Percentiles rank a stretch among this genome's conserved stretches.
Evolutionary conservation across 176 grass and related monocot species (phyloP).

Genomic region (Elaeis guineensis): DNA sequence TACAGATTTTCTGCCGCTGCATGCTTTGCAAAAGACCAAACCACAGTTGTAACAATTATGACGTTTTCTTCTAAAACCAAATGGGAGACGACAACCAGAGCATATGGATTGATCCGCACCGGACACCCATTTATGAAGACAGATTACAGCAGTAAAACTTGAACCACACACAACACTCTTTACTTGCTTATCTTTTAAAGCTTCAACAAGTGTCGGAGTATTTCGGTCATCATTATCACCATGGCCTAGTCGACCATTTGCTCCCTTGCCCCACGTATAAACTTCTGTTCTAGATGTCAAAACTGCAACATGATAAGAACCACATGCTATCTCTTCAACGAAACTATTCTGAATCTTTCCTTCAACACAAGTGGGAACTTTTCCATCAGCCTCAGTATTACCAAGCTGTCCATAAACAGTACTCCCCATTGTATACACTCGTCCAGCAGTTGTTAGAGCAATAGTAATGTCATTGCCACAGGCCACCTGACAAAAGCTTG

Average conservation of each 20-base stretch:
- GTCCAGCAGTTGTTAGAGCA: conserved; percentile 41
- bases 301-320: conserved; percentile 61
- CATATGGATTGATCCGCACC: conserved; percentile 58
- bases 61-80: conserved; percentile 64
- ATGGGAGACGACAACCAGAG: conserved; percentile 48
- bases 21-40: conserved; percentile 60
- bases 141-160: conserved; percentile 49
- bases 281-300: conserved; percentile 62
- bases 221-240: conserved; percentile 40
- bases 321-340: conserved; percentile 67
- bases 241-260: conserved; percentile 61
- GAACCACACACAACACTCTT: conserved; percentile 56
- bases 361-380: conserved; percentile 41
- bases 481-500: conserved; percentile 44
- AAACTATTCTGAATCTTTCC: conserved; percentile 41
- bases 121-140: conserved; percentile 47
- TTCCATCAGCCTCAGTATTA: conserved; percentile 39
- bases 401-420: conserved; percentile 55
- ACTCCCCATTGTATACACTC: conserved; percentile 66
- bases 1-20: conserved; percentile 50
- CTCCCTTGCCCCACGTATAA: conserved; percentile 74
- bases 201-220: conserved; percentile 48
- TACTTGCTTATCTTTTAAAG: conserved; percentile 73
- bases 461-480: conserved; percentile 61
- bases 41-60: conserved; percentile 84